These are phyloP conservation scores for Lentinus tigrinus DNA, from an alignment of 768 basidiomycete species.

Conservation along the genomic window DNA sequence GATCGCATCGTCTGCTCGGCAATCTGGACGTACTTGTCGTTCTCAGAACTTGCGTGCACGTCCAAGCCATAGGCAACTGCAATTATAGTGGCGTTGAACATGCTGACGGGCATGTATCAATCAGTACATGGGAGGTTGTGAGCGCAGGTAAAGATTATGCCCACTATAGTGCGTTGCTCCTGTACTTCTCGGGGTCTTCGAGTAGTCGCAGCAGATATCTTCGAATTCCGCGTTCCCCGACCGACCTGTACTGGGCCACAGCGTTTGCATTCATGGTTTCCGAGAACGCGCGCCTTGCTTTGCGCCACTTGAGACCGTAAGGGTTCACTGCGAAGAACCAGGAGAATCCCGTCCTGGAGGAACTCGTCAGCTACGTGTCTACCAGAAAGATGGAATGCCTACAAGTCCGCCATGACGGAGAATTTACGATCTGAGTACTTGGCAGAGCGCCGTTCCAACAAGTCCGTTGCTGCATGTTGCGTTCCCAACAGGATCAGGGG, in stretches of 20 bases:
- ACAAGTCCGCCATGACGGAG: too few species aligned
- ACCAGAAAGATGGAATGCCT: too few species aligned
- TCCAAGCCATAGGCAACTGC: neutral
- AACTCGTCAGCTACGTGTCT: too few species aligned
- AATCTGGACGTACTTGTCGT: neutral
- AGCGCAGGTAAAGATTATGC: too few species aligned
- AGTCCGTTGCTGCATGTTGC: conserved; percentile 53
- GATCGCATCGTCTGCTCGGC: neutral
- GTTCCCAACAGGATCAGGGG: conserved; percentile 66
- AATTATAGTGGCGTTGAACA: neutral
- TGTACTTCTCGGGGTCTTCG: neutral
- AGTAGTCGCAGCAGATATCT: neutral
- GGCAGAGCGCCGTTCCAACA: conserved; percentile 66
- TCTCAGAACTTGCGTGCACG: neutral
- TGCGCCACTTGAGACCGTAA: too few species aligned
- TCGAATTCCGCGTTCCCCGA: neutral
- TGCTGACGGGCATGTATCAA: too few species aligned
- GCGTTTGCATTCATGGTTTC: too few species aligned
- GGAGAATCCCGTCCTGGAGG: too few species aligned
- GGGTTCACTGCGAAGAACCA: too few species aligned
- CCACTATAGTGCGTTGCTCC: neutral
- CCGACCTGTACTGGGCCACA: too few species aligned
- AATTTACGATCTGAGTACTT: conserved; percentile 67
- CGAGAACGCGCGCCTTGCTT: too few species aligned
- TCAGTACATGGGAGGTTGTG: too few species aligned